phyloP scores from a whole-genome alignment of 257 asterid species.

The Cruciata laevipes region DNA sequence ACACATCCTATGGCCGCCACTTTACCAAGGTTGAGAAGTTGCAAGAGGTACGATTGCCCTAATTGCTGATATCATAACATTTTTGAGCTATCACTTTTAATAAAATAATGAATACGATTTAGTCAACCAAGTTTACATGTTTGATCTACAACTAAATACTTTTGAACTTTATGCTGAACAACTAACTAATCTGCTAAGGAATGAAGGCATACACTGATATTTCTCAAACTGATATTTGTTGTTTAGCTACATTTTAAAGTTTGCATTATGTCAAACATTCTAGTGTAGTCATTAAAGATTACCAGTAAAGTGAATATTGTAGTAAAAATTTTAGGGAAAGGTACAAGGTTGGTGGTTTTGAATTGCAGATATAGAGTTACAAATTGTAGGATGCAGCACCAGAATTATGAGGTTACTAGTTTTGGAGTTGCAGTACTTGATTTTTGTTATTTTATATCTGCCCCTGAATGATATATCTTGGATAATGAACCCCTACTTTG shows the following conservation, averaged over 20 bases:
- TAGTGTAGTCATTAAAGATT: background rate
- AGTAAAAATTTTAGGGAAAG: background rate
- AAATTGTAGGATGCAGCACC: background rate
- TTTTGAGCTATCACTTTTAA: background rate
- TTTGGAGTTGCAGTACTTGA: background rate
- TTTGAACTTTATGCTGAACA: background rate
- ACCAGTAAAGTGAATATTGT: background rate
- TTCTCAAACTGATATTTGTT: background rate
- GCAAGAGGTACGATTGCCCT: slow-evolving; percentile 48
- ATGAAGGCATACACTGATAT: background rate
- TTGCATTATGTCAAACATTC: background rate
- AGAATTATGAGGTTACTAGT: background rate
- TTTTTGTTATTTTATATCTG: background rate
- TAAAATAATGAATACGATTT: background rate
- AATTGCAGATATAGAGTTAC: background rate
- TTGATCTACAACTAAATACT: background rate
- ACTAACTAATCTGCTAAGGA: background rate
- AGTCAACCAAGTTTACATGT: background rate
- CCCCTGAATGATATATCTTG: background rate
- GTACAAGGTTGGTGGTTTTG: background rate
- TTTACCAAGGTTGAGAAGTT: slow-evolving; percentile 74
- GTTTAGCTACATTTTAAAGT: background rate
- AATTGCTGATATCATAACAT: background rate
- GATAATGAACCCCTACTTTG: background rate
- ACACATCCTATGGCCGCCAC: slow-evolving; percentile 95